These are phyloP conservation scores for Fusarium ambrosium DNA, from an alignment of 2,329 filamentous ascomycete genomes.

Conservation along the genomic window DNA sequence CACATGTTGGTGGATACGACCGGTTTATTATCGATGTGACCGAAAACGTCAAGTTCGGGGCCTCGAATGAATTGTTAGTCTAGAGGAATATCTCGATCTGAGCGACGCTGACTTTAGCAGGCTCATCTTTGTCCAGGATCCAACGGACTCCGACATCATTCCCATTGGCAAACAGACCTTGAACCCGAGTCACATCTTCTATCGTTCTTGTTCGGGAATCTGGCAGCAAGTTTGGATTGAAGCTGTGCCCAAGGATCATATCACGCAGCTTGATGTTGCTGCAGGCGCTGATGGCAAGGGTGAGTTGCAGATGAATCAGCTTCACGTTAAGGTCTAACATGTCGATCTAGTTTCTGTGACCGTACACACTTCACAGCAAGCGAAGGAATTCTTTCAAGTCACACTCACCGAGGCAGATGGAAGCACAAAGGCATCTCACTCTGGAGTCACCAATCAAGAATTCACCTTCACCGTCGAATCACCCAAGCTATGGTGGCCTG, in stretches of 20 bases:
- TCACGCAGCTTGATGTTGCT: slow-evolving; percentile 70
- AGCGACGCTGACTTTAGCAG: neutral
- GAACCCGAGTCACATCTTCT: slow-evolving; percentile 74
- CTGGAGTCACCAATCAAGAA: slow-evolving; percentile 57
- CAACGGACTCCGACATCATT: slow-evolving; percentile 72
- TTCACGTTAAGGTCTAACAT: neutral
- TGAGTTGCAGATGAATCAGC: neutral
- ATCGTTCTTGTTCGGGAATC: slow-evolving; percentile 79
- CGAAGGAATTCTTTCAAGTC: neutral
- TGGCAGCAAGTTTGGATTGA: slow-evolving; percentile 83
- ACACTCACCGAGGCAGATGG: neutral
- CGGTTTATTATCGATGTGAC: slow-evolving; percentile 30
- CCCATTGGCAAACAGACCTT: slow-evolving; percentile 76
- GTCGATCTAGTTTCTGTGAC: slow-evolving; percentile 10
- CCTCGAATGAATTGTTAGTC: slow-evolving; percentile 27
- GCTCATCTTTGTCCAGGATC: slow-evolving; percentile 73
- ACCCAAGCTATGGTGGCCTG: slow-evolving; percentile 74
- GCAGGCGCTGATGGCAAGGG: slow-evolving; percentile 58
- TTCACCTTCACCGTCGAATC: slow-evolving; percentile 69
- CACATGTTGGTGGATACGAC: slow-evolving; percentile 31
- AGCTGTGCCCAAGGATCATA: slow-evolving; percentile 68
- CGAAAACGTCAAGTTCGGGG: slow-evolving; percentile 11
- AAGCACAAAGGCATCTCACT: neutral
- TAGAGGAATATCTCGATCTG: neutral
- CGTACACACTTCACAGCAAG: slow-evolving; percentile 1